Evolutionary conservation across 2,329 filamentous ascomycete species (phyloP).

Genomic region (Myotisia sp.): DNA sequence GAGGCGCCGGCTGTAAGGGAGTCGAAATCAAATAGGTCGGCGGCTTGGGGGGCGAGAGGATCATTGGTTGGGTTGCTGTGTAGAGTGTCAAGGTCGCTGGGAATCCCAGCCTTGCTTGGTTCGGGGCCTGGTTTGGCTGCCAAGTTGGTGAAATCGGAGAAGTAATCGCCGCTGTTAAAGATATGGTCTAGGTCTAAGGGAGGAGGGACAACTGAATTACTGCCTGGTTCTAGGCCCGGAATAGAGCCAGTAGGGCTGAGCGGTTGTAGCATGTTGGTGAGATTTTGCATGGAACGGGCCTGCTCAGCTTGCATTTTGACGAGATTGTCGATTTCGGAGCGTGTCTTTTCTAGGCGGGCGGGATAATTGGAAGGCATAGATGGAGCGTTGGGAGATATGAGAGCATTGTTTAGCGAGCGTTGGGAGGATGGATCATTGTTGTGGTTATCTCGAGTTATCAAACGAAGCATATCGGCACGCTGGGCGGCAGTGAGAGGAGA

Average conservation of each 20-base stretch:
- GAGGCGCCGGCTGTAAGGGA: conserved; percentile 18
- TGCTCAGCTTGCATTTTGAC: conserved; percentile 68
- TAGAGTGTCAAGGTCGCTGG: conserved; percentile 14
- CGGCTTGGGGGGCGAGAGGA: conserved; percentile 14
- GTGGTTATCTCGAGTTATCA: conserved; percentile 35
- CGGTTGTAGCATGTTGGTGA: conserved; percentile 61
- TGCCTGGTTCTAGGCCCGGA: conserved; percentile 43
- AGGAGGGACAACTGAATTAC: conserved; percentile 26
- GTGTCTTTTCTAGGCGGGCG: conserved; percentile 46
- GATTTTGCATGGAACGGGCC: conserved; percentile 57
- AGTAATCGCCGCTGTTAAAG: conserved; percentile 43
- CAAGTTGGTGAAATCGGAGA: conserved; percentile 35
- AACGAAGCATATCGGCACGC: conserved; percentile 34
- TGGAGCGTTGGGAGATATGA: conserved; percentile 42
- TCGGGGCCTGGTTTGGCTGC: conserved; percentile 21
- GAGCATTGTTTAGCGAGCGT: conserved; percentile 38
- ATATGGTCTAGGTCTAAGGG: conserved; percentile 44
- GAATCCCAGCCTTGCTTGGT: conserved; percentile 11
- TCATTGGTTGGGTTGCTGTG: conserved; percentile 2
- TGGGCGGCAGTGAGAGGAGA: conserved; percentile 30
- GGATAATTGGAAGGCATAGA: conserved; percentile 38
- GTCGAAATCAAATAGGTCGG: conserved; percentile 32
- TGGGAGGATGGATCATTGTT: conserved; percentile 26
- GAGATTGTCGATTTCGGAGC: conserved; percentile 63
- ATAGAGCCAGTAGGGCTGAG: conserved; percentile 68